A percentile compares a stretch with the other conserved stretches of the same genome.
These are phyloP conservation scores for Sindora glabra DNA, from an alignment of 306 rosid species.

Conservation along the genomic window DNA sequence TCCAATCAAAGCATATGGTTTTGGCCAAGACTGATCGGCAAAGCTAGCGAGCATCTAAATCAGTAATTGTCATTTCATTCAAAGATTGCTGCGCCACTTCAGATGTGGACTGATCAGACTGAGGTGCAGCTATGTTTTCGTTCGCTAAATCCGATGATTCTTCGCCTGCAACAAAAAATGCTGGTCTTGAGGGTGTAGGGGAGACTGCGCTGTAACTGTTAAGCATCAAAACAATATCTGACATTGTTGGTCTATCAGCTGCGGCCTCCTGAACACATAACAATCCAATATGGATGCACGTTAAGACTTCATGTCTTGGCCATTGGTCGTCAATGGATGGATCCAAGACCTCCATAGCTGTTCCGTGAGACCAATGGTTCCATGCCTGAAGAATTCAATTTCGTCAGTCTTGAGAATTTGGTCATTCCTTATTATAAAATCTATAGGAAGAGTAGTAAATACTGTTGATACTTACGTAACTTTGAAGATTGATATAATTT, in stretches of 20 bases:
- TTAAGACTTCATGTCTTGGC: constrained; percentile 19
- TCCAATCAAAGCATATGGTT: neutral
- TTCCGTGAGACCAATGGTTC: constrained; percentile 24
- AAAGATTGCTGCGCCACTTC: neutral
- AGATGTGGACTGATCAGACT: neutral
- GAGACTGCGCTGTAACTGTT: neutral
- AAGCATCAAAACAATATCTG: constrained; percentile 26
- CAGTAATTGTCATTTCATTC: constrained; percentile 17
- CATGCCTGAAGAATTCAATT: constrained; percentile 11
- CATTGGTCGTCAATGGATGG: constrained; percentile 16
- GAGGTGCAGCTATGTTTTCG: neutral
- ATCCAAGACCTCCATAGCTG: constrained; percentile 18
- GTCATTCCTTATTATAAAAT: no score
- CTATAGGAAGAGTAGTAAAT: no score
- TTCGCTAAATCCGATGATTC: neutral
- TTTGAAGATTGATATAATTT: constrained; percentile 8
- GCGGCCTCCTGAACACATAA: constrained; percentile 31
- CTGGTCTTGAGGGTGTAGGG: constrained; percentile 11
- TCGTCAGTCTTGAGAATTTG: neutral
- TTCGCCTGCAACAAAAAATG: constrained; percentile 8
- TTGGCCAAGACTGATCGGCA: neutral
- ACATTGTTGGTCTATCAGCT: constrained; percentile 20
- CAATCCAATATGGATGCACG: constrained; percentile 26
- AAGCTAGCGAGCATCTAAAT: constrained; percentile 16
- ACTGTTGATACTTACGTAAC: constrained; percentile 19